Conservation (phyloP, 441 rosid species). For the Aleurites moluccanus region DNA sequence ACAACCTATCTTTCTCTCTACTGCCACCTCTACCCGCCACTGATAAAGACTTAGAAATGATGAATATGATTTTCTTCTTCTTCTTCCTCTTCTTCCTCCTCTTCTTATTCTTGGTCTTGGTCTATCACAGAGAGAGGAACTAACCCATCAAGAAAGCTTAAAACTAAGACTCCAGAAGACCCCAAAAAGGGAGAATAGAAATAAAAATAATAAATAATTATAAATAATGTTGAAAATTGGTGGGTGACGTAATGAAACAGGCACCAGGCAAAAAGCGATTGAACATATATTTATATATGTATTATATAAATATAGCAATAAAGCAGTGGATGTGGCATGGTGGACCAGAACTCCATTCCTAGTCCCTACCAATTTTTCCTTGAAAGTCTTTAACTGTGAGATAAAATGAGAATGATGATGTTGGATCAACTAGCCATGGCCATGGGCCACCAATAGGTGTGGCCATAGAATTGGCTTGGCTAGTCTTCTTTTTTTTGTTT, state of each 20-base stretch:
- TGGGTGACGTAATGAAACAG: conserved; percentile 45
- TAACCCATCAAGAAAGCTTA: conserved; percentile 27
- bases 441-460: conserved; percentile 19
- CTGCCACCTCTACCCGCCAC: conserved; percentile 51
- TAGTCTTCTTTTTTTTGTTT: not conserved
- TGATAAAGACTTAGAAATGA: conserved; percentile 41
- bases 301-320: too few species aligned
- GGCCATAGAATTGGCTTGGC: conserved; percentile 3
- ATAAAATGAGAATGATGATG: conserved; percentile 43
- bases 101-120: not conserved
- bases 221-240: conserved; percentile 5
- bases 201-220: not conserved
- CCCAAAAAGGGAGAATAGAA: conserved; percentile 10
- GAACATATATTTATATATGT: not conserved
- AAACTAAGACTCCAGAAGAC: conserved; percentile 17
- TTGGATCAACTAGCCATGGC: conserved; percentile 28
- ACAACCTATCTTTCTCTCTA: not conserved
- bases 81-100: conserved; percentile 15
- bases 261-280: conserved; percentile 40
- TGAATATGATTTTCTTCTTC: not conserved
- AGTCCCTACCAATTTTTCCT: conserved; percentile 47
- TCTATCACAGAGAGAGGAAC: conserved; percentile 4
- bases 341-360: conserved; percentile 41
- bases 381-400: conserved; percentile 11
- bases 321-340: conserved; percentile 26